phyloP scores from a whole-genome alignment of 176 grass and related monocot genomes.

The Paspalum notatum region DNA sequence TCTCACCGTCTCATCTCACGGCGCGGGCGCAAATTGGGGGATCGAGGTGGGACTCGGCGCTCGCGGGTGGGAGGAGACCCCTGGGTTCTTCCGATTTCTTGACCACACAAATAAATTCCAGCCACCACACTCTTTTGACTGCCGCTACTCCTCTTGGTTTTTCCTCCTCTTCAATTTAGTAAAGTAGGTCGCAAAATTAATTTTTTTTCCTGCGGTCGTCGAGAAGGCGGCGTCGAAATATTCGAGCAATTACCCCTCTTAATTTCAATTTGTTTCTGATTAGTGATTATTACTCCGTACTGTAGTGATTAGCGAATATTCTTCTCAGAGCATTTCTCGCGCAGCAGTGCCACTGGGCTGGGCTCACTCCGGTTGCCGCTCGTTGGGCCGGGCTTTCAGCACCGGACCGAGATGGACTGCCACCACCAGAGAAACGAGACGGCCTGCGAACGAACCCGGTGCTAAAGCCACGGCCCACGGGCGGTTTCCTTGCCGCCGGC shows the following conservation, averaged over 20 bases:
- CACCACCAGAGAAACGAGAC: too few species aligned
- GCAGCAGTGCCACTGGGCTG: not conserved
- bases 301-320: too few species aligned
- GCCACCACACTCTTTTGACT: not conserved
- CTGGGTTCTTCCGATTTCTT: conserved; percentile 1
- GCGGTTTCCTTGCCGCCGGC: too few species aligned
- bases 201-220: not conserved
- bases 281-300: too few species aligned
- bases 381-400: not conserved
- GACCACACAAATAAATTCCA: not conserved
- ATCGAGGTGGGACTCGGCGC: not conserved
- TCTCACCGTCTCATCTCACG: conserved; percentile 39
- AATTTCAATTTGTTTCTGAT: not conserved
- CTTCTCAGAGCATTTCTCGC: not conserved
- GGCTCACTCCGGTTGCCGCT: not conserved
- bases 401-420: not conserved
- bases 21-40: not conserved
- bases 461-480: too few species aligned
- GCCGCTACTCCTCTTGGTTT: not conserved
- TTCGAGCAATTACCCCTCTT: not conserved
- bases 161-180: not conserved
- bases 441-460: too few species aligned
- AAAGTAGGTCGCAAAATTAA: too few species aligned
- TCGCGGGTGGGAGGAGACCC: too few species aligned
- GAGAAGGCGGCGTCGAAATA: conserved; percentile 20